phyloP scores from a whole-genome alignment of 1,139 yeast genomes.

The Taiozyma sp. region DNA sequence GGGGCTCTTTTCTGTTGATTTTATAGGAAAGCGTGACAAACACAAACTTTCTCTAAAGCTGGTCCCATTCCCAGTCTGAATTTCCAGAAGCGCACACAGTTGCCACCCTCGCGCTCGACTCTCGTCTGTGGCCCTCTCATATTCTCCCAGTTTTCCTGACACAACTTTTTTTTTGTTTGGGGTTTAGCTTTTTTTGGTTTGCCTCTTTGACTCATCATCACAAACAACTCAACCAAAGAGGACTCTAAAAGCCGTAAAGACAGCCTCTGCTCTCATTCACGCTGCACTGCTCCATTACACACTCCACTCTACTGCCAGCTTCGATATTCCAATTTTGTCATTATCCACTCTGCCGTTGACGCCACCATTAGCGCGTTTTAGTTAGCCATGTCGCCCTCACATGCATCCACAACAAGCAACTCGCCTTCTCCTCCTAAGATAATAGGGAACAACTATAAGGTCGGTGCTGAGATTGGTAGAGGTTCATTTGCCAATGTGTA shows the following conservation, averaged over 20 bases:
- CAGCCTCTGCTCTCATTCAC: background rate
- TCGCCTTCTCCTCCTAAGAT: slow-evolving; percentile 14
- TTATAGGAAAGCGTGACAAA: background rate
- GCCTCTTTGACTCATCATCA: background rate
- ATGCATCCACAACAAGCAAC: background rate
- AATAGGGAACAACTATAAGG: slow-evolving; percentile 40
- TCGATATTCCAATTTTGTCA: background rate
- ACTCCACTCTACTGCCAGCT: background rate
- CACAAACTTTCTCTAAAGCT: too few species aligned
- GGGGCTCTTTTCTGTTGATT: background rate
- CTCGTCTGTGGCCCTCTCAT: background rate
- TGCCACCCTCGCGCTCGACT: background rate
- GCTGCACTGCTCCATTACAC: background rate
- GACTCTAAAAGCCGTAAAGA: background rate
- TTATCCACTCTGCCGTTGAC: background rate
- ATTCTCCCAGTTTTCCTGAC: background rate
- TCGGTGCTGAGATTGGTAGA: slow-evolving; percentile 80
- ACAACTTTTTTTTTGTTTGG: background rate
- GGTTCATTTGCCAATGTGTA: slow-evolving; percentile 96
- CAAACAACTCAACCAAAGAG: background rate
- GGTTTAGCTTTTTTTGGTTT: background rate
- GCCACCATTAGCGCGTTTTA: background rate
- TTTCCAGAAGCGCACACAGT: background rate
- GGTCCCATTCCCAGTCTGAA: too few species aligned
- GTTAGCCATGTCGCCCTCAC: background rate